Evolutionary conservation across 306 rosid genomes (phyloP), one percentile per base, ranked within the genome.

Genomic region (Dryas alaskensis): DNA sequence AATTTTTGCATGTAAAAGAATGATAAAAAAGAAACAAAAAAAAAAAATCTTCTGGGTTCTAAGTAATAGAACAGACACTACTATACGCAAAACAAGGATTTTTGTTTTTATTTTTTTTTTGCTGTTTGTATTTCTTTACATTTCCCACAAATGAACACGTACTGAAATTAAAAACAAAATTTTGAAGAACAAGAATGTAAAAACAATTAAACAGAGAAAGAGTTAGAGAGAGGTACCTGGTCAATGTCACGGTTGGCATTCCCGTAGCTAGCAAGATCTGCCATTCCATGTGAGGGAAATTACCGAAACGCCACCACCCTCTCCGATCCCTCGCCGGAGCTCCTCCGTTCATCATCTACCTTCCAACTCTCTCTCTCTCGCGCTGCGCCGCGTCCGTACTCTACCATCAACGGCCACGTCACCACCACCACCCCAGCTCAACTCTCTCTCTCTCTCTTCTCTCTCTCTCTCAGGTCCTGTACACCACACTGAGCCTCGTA

Each of bases 211-310:
- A 31, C 37, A 31, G 37, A 13, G 9, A 53, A 53, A 77, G 55
- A 81, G 31, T 73, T 55, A 53, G 65, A 76, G 27, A 80, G 50
- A 75, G 40, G 67, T 76, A 85, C 92, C 88, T 89, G 98, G 79
- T 90, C 85, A 83, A 87, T 81, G 87, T 92, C 89, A 84, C 99
- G 93, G 89, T 88, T 86, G 84, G 96, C 98, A 88, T 87, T 95
- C 82, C 92, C 90, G 85, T 77, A 86, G 93, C 85, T 87, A 86
- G 72, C 94, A 92, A 90, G 99, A 95, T 92, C 98, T 90, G 97
- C 96, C 97, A 95, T 92, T 92, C 98, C 94, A 95, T 86, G 97
- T 82, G 90, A 85, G 79, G 78, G 79, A 85, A 74, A 72, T 87
- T 74, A 77, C 89, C 86, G 68, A 85, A 86, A 81, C 86, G 73